Conservation (phyloP, 768 basidiomycete species). For the Tremella yokohamensis region DNA sequence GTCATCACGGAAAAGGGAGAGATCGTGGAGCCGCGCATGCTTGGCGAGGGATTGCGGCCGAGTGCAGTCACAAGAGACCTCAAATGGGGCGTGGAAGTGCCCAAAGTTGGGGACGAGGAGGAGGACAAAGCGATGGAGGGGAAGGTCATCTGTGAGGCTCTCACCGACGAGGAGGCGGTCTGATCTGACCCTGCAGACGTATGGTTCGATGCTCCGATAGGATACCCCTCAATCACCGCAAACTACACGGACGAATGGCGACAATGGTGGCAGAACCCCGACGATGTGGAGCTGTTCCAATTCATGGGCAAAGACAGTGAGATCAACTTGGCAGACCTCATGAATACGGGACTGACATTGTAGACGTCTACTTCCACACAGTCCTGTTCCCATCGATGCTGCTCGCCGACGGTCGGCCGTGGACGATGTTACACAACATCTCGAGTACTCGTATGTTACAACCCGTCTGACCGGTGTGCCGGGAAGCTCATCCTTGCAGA, state of each 20-base stretch:
- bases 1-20: conserved; percentile 84
- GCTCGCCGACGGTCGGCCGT: conserved; percentile 80
- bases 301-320: conserved; percentile 98
- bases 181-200: conserved; percentile 77
- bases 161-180: neutral
- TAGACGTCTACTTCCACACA: conserved; percentile 87
- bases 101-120: conserved; percentile 61
- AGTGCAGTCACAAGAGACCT: conserved; percentile 91
- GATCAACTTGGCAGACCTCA: conserved; percentile 9
- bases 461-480: neutral
- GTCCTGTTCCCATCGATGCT: conserved; percentile 89
- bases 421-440: conserved; percentile 91
- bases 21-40: conserved; percentile 82
- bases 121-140: conserved; percentile 80
- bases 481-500: conserved; percentile 56
- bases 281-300: conserved; percentile 86
- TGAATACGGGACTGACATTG: neutral
- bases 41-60: conserved; percentile 70
- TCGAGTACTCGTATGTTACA: conserved; percentile 79
- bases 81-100: conserved; percentile 93
- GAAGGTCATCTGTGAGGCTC: conserved; percentile 88
- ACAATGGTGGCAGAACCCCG: conserved; percentile 92
- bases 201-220: conserved; percentile 89
- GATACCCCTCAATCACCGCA: conserved; percentile 95
- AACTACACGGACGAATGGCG: conserved; percentile 92